Conservation (phyloP, 768 basidiomycete genomes). For the Rhodocollybia butyracea region DNA sequence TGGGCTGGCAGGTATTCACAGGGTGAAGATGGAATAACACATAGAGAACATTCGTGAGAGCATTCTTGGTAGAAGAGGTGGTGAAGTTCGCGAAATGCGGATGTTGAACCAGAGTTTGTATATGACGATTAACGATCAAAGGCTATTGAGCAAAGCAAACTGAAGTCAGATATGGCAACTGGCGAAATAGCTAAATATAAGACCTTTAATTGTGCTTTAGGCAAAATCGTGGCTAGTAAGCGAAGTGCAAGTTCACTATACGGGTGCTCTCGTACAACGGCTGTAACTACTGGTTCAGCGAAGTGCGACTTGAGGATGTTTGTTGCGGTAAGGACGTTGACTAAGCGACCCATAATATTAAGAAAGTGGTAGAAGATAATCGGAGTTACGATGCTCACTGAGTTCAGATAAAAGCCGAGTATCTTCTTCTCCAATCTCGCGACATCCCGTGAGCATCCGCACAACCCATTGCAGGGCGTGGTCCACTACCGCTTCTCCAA, state of each 20-base stretch:
- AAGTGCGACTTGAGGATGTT: constrained; percentile 49
- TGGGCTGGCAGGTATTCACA: constrained; percentile 79
- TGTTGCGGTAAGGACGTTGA: constrained; percentile 24
- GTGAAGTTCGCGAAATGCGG: constrained; percentile 54
- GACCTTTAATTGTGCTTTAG: constrained; percentile 60
- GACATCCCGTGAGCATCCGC: constrained; percentile 36
- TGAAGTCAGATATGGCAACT: background rate
- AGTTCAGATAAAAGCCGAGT: constrained; percentile 22
- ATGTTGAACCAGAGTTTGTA: constrained; percentile 77
- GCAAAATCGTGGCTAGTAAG: constrained; percentile 40
- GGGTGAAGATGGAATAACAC: constrained; percentile 75
- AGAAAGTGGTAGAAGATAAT: constrained; percentile 1
- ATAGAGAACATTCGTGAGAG: constrained; percentile 55
- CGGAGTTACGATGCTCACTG: constrained; percentile 6
- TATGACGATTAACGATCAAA: constrained; percentile 63
- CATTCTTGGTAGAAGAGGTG: constrained; percentile 29
- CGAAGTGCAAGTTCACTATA: constrained; percentile 34
- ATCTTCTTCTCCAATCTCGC: constrained; percentile 16
- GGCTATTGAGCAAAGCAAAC: constrained; percentile 54
- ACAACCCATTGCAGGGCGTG: constrained; percentile 53
- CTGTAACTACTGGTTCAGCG: constrained; percentile 69
- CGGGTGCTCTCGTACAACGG: constrained; percentile 61
- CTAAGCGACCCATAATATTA: constrained; percentile 23
- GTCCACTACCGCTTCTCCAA: constrained; percentile 34
- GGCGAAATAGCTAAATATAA: constrained; percentile 9